phyloP scores from a whole-genome alignment of 2,329 filamentous ascomycete species.

The Fusarium aywerte region DNA sequence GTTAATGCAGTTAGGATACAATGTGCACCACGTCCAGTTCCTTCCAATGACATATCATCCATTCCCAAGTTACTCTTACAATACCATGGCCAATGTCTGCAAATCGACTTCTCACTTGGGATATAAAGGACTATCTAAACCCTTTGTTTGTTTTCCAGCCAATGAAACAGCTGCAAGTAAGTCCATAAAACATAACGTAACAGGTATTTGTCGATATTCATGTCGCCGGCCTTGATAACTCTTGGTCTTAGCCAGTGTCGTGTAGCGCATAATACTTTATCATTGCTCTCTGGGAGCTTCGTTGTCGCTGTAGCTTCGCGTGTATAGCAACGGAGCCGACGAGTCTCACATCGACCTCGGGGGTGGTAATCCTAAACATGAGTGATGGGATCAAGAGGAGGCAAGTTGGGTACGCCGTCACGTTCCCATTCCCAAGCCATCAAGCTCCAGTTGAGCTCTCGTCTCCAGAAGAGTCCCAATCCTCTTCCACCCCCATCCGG shows the following conservation, averaged over 20 bases:
- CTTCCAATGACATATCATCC: conserved; percentile 34
- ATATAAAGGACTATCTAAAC: conserved; percentile 63
- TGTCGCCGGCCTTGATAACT: conserved; percentile 15
- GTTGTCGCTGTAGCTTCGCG: conserved; percentile 21
- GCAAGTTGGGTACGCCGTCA: conserved; percentile 53
- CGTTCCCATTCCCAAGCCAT: conserved; percentile 81
- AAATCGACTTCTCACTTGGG: conserved; percentile 42
- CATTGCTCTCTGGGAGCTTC: conserved; percentile 26
- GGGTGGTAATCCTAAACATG: conserved; percentile 62
- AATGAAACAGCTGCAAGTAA: conserved; percentile 40
- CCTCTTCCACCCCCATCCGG: conserved; percentile 67
- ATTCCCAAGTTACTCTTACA: conserved; percentile 43
- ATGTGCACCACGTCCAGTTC: conserved; percentile 17
- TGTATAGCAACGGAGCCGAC: conserved; percentile 34
- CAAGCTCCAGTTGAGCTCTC: conserved; percentile 87
- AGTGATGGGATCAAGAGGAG: conserved; percentile 59
- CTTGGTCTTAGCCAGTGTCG: conserved; percentile 17
- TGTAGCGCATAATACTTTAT: conserved; percentile 31
- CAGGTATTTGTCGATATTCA: conserved; percentile 18
- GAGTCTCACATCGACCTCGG: conserved; percentile 53
- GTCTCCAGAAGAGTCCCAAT: conserved; percentile 76
- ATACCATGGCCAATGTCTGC: conserved; percentile 29
- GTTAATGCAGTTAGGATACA: conserved; percentile 25
- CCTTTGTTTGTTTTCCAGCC: conserved; percentile 55
- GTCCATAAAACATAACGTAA: conserved; percentile 35